Evolutionary conservation across 2,329 filamentous ascomycete genomes (phyloP).

Genomic region (Paraconiothyrium sp.): DNA sequence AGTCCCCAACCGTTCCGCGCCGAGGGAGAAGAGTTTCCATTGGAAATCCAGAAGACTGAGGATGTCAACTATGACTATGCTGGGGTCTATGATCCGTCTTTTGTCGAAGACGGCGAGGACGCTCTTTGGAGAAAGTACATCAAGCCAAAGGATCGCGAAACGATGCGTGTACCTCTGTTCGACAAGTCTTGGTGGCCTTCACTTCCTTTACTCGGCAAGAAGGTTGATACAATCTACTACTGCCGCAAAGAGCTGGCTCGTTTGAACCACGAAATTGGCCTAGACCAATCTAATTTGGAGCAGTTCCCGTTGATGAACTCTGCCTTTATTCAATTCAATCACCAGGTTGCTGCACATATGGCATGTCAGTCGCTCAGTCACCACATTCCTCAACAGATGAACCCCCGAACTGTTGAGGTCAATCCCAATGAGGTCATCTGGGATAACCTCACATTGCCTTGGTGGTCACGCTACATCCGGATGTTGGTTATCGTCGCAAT

Average conservation of each 20-base stretch:
- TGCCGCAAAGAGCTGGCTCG: constrained; percentile 86
- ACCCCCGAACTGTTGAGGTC: constrained; percentile 90
- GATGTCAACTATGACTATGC: constrained; percentile 43
- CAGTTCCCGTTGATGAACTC: constrained; percentile 93
- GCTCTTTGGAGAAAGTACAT: constrained; percentile 85
- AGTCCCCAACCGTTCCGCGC: constrained; percentile 56
- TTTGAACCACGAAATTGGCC: constrained; percentile 89
- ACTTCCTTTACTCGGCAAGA: constrained; percentile 82
- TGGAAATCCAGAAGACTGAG: constrained; percentile 36
- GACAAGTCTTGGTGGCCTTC: constrained; percentile 74
- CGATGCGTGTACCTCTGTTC: constrained; percentile 74
- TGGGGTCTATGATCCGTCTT: constrained; percentile 42
- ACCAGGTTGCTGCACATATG: constrained; percentile 98
- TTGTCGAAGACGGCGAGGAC: constrained; percentile 43
- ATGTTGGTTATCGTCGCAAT: constrained; percentile 71
- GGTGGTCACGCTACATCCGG: constrained; percentile 89
- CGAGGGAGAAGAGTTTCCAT: constrained; percentile 51
- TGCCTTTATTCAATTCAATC: constrained; percentile 98
- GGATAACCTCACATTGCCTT: constrained; percentile 95
- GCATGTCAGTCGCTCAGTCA: constrained; percentile 92
- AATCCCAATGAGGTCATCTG: constrained; percentile 92
- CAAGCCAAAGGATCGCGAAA: constrained; percentile 82
- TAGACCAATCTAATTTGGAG: constrained; percentile 86
- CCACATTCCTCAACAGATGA: constrained; percentile 92
- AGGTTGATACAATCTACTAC: constrained; percentile 94